These are phyloP conservation scores for Fusarium agapanthi DNA, from an alignment of 2,329 filamentous ascomycete species.

Conservation along the genomic window DNA sequence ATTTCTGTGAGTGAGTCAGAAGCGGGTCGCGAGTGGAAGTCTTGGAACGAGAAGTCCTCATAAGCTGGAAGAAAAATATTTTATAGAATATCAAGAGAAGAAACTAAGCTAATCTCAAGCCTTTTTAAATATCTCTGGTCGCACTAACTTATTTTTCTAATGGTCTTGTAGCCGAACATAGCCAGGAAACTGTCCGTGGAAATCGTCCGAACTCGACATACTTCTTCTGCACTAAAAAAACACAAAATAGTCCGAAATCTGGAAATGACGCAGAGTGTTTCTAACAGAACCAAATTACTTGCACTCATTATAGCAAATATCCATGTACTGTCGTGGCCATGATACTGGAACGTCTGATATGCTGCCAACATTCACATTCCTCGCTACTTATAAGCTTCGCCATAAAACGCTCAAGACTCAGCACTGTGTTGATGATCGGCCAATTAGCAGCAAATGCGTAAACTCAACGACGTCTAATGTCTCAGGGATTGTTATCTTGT, in stretches of 20 bases:
- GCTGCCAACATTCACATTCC: not conserved
- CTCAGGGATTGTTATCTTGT: not conserved
- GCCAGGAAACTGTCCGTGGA: not conserved
- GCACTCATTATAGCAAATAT: not conserved
- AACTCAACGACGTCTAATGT: not conserved
- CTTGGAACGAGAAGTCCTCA: not conserved
- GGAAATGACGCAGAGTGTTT: not conserved
- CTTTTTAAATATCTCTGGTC: not conserved
- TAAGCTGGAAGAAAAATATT: not conserved
- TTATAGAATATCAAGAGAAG: not conserved
- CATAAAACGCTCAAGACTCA: not conserved
- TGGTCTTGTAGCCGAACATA: not conserved
- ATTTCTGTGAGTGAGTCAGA: not conserved
- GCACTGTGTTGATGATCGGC: no score
- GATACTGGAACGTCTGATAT: not conserved
- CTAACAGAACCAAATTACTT: no score
- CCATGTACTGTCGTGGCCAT: not conserved
- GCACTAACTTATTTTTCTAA: not conserved
- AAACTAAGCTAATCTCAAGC: accelerated
- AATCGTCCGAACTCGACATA: not conserved
- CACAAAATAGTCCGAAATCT: not conserved
- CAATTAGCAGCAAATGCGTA: no score
- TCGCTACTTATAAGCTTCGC: not conserved
- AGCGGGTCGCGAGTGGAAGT: not conserved
- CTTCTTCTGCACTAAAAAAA: not conserved